Evolutionary conservation across 345 rosid species (phyloP), one percentile per base, ranked within the genome.

Genomic region (Salix udensis): DNA sequence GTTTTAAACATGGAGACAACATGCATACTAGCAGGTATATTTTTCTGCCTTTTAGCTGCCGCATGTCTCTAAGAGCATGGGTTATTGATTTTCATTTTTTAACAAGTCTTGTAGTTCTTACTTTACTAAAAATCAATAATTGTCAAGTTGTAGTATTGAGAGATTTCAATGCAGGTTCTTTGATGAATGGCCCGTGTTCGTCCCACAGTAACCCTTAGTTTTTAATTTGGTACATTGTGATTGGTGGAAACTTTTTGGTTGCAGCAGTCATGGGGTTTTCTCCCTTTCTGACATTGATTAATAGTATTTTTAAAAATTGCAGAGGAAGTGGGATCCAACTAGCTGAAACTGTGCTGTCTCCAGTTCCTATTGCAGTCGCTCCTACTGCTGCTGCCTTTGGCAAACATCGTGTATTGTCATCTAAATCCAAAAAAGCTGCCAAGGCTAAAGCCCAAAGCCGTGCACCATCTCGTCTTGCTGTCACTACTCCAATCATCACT

Each of bases 21-120:
- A 67, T 61, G 61, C 82, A 73, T 66, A 74, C 75, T 79, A 76
- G 70, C 83, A 86, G 97, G 98, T 92, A 87, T 11, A 18, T 14
- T 61, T 46, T 44, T 13, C 58, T 48, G 64, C 71, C 44, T 58
- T 76, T 67, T 55, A 23, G 58, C 26, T 52, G 68, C 42, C 31
- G 67, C 58, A 66, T 71, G 39, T 24, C 68, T 37, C 26, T 70
- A 42, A 74, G 72, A 70, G 69, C 74, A 34, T 65, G 61, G 62
- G 9, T 65, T 36, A 31, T 67, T 58, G 64, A 23, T 58, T 58
- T 9, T 58, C 26, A 10, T 3, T 58, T 34, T 80, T 53, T 23
- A 31, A 18, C 60, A 46, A 39, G 65, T 7, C 64, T 37, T 48
- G 42, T 77, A 44, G 21, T 77, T 70, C 66, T 42, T 23, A 39